Evolutionary conservation across 805 yeast species (phyloP).

Genomic region (Ogataea methylovora): DNA sequence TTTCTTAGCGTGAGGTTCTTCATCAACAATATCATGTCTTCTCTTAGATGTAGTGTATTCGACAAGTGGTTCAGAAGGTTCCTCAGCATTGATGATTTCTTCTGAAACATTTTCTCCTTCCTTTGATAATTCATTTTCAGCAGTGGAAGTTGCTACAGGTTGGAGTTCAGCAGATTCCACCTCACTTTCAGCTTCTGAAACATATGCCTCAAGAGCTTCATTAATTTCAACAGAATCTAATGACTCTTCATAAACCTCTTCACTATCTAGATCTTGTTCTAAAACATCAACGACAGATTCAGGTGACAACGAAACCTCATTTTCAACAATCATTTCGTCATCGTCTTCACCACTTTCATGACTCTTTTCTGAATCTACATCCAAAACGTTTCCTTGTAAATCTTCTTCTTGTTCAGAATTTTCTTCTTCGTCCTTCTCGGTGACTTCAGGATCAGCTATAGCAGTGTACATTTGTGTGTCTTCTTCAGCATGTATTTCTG

Average conservation of each 20-base stretch:
- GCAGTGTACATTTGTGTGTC: constrained; percentile 1
- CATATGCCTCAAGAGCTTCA: neutral
- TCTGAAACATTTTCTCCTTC: neutral
- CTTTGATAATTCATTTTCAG: neutral
- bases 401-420: neutral
- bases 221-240: neutral
- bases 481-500: constrained; percentile 1
- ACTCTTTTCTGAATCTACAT: no score
- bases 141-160: neutral
- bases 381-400: neutral
- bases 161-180: no score
- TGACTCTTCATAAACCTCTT: neutral
- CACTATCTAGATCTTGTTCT: no score
- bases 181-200: constrained; percentile 7
- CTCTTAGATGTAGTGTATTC: no score
- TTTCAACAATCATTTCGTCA: no score
- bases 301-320: no score
- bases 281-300: no score
- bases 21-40: no score
- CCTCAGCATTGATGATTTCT: neutral
- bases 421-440: neutral
- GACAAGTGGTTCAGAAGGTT: neutral
- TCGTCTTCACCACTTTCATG: constrained; percentile 5
- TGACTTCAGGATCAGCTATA: constrained; percentile 1
- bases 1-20: no score